These are phyloP conservation scores for Trichosporon ovoides DNA, from an alignment of 1,284 basidiomycete species.

Conservation along the genomic window DNA sequence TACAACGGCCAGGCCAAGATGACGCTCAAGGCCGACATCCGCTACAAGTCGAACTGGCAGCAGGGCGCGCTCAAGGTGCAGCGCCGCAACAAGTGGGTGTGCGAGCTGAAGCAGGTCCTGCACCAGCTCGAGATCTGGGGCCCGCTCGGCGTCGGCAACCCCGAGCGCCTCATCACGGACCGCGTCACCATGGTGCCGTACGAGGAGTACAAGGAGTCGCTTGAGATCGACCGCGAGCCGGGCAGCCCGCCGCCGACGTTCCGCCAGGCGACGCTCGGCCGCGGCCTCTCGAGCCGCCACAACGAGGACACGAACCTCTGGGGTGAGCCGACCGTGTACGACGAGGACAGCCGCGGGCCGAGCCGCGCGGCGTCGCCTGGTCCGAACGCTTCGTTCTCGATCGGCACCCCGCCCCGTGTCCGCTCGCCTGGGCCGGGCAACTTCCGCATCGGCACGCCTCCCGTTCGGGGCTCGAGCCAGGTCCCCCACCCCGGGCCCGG, in stretches of 20 bases:
- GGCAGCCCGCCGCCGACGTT: conserved; percentile 44
- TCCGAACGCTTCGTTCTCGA: conserved; percentile 5
- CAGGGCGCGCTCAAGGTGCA: conserved; percentile 64
- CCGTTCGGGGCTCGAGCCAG: conserved; percentile 3
- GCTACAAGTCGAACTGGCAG: conserved; percentile 83
- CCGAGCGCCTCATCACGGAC: conserved; percentile 51
- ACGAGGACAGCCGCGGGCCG: conserved; percentile 17
- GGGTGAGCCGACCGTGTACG: conserved; percentile 28
- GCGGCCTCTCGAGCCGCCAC: conserved; percentile 31
- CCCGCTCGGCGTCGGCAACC: conserved; percentile 62
- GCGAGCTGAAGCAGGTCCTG: conserved; percentile 68
- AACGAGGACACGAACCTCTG: conserved; percentile 43
- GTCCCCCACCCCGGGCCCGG: background rate
- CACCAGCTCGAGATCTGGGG: conserved; percentile 68
- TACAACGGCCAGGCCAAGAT: conserved; percentile 78
- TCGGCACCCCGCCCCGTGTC: conserved; percentile 12
- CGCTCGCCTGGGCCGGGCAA: background rate
- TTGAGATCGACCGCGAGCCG: conserved; percentile 48
- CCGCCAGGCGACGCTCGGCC: conserved; percentile 32
- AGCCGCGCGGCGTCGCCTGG: conserved; percentile 20
- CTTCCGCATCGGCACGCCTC: conserved; percentile 9
- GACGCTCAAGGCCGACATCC: conserved; percentile 70
- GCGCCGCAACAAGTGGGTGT: conserved; percentile 86
- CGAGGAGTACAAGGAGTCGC: conserved; percentile 60
- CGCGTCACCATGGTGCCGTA: conserved; percentile 69